Evolutionary conservation across 179 eudicot species (phyloP).

Genomic region (Dionaea muscipula): DNA sequence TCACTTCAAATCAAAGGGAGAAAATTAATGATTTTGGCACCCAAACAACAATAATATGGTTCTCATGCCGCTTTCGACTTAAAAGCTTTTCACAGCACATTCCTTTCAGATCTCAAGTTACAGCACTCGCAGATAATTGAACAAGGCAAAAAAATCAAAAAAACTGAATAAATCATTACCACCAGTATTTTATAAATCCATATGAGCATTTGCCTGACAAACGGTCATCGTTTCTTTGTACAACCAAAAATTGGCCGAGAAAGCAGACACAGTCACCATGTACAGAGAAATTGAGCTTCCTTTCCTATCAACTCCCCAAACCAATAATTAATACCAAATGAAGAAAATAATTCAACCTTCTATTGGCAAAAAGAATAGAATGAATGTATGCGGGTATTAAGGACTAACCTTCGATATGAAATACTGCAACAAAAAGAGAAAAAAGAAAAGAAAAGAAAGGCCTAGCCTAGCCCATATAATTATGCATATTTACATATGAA

Average conservation of each 20-base stretch:
- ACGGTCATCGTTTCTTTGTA: slow-evolving; percentile 16
- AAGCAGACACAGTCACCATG: slow-evolving; percentile 4
- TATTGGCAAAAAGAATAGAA: neutral
- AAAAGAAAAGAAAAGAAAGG: slow-evolving; percentile 11
- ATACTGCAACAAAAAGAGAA: slow-evolving; percentile 2
- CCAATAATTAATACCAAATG: neutral
- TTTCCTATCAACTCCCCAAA: neutral
- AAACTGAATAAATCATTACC: too few species aligned
- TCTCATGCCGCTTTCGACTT: too few species aligned
- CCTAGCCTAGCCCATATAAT: slow-evolving; percentile 14
- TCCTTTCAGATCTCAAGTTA: too few species aligned
- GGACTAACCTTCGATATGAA: slow-evolving; percentile 3
- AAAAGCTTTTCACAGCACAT: too few species aligned
- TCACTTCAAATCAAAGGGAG: too few species aligned
- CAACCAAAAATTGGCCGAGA: slow-evolving; percentile 11
- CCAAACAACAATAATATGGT: too few species aligned
- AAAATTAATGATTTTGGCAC: too few species aligned
- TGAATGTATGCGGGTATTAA: neutral
- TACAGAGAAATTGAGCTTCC: neutral
- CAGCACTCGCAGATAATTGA: too few species aligned
- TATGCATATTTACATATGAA: slow-evolving; percentile 25
- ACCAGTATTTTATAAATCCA: too few species aligned
- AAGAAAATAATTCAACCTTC: neutral
- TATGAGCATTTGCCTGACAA: neutral
- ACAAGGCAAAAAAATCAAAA: too few species aligned